phyloP scores from a whole-genome alignment of 2,329 filamentous ascomycete genomes.

The Alternaria arborescens region DNA sequence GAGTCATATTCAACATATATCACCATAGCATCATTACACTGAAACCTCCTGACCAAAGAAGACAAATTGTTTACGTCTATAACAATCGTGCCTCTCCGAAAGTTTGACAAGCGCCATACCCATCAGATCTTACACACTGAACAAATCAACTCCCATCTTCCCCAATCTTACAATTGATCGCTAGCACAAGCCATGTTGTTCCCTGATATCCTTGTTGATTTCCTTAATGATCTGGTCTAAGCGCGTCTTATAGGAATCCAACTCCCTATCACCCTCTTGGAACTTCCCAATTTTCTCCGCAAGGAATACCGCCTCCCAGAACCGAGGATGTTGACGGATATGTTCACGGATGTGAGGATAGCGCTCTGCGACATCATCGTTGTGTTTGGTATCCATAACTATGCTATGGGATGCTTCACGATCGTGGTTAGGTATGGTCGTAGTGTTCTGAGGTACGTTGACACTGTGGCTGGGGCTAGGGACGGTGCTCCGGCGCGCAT shows the following conservation, averaged over 20 bases:
- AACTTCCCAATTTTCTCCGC: not conserved
- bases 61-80: not conserved
- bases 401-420: not conserved
- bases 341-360: not conserved
- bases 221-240: not conserved
- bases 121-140: not conserved
- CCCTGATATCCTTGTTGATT: not conserved
- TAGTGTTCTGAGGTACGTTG: not conserved
- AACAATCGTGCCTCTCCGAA: not conserved
- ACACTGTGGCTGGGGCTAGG: too few species aligned
- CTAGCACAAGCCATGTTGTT: not conserved
- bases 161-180: not conserved
- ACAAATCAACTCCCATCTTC: not conserved
- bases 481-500: not conserved
- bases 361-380: not conserved
- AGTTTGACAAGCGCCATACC: not conserved
- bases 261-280: not conserved
- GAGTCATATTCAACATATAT: not conserved
- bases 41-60: not conserved
- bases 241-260: not conserved
- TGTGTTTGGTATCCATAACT: not conserved
- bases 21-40: not conserved
- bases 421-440: not conserved
- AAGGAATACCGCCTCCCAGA: not conserved
- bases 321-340: not conserved